Percentiles rank a stretch among this genome's conserved stretches.
Evolutionary conservation across 192 early-diverging fungal genomes (phyloP).

Genomic region (Coemansia nantahalensis): DNA sequence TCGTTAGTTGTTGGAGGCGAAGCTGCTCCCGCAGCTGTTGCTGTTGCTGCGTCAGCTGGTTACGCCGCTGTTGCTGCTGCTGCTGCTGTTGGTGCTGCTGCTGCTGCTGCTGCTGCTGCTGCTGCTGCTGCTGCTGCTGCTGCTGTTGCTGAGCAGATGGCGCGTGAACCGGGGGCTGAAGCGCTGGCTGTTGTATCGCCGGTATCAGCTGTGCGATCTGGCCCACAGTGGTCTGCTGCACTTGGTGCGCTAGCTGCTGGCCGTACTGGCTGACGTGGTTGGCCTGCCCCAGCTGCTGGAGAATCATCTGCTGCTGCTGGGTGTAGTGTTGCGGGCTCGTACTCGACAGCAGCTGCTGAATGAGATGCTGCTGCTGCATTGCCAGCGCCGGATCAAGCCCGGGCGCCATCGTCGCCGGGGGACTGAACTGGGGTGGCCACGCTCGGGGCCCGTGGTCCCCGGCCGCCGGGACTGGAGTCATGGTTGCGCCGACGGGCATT

Average conservation of each 20-base stretch:
- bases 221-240: background rate
- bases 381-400: background rate
- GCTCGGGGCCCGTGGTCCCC: too few species aligned
- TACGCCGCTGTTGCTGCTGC: background rate
- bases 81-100: conserved; percentile 8
- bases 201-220: background rate
- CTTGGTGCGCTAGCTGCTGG: background rate
- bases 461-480: background rate
- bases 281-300: too few species aligned
- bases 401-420: background rate
- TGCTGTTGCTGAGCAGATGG: conserved; percentile 14
- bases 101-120: background rate
- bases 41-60: conserved; percentile 5
- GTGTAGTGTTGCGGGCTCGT: too few species aligned
- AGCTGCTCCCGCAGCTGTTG: conserved; percentile 3
- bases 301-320: background rate
- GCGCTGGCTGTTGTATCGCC: background rate
- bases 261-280: background rate
- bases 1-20: conserved; percentile 1
- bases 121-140: conserved; percentile 7
- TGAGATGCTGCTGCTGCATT: background rate
- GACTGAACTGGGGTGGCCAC: too few species aligned
- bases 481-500: background rate
- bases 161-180: background rate
- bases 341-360: too few species aligned